Evolutionary conservation across 768 basidiomycete species (phyloP).

Genomic region (Xerocomellus dryophilus): DNA sequence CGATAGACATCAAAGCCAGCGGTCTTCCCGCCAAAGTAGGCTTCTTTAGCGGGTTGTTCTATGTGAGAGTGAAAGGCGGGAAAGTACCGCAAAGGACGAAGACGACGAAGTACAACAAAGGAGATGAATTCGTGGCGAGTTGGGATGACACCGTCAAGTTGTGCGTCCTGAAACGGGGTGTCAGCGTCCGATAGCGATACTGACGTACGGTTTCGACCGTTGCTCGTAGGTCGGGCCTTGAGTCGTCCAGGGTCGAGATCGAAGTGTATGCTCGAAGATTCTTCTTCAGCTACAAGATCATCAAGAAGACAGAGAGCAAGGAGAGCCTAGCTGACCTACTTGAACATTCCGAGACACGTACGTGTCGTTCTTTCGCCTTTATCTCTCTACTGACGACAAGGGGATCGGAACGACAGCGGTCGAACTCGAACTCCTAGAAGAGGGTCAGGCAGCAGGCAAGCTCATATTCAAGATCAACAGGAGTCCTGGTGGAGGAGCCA

Average conservation of each 20-base stretch:
- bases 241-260: slow-evolving; percentile 33
- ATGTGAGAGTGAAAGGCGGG: slow-evolving; percentile 29
- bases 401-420: slow-evolving; percentile 15
- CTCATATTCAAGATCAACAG: slow-evolving; percentile 28
- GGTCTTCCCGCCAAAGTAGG: slow-evolving; percentile 33
- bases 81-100: slow-evolving; percentile 28
- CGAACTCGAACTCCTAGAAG: slow-evolving; percentile 32
- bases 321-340: slow-evolving; percentile 32
- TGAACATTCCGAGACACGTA: slow-evolving; percentile 31
- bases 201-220: neutral
- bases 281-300: slow-evolving; percentile 33
- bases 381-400: neutral
- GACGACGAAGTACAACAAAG: slow-evolving; percentile 22
- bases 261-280: slow-evolving; percentile 33
- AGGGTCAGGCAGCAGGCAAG: slow-evolving; percentile 31
- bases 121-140: slow-evolving; percentile 29
- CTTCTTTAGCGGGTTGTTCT: slow-evolving; percentile 29
- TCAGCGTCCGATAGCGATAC: neutral
- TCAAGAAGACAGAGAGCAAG: slow-evolving; percentile 34
- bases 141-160: slow-evolving; percentile 28
- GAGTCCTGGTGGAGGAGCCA: slow-evolving; percentile 3
- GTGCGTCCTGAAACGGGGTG: slow-evolving; percentile 11
- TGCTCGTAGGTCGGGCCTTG: slow-evolving; percentile 28
- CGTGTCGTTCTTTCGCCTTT: neutral
- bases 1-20: slow-evolving; percentile 34